phyloP scores from a whole-genome alignment of 108 stramenopile genomes.

The Pseudonitzschia multistriata region DNA sequence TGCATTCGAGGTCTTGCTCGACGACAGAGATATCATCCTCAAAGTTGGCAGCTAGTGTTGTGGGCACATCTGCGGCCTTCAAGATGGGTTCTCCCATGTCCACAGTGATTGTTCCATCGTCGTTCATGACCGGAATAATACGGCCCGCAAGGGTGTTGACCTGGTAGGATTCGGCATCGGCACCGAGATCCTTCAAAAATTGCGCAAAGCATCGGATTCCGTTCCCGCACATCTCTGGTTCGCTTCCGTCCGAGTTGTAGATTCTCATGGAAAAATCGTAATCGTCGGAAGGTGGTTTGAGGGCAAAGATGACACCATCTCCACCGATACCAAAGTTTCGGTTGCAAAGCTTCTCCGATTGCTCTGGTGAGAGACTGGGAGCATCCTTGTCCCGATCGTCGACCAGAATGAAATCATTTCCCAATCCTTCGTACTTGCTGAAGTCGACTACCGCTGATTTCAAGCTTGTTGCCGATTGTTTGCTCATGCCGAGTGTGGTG shows the following conservation, averaged over 20 bases:
- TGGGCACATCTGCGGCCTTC: conserved; percentile 81
- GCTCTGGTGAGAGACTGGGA: conserved; percentile 84
- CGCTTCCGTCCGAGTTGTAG: conserved; percentile 92
- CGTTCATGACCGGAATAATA: conserved; percentile 92
- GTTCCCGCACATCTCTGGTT: conserved; percentile 99
- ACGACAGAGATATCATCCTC: conserved; percentile 75
- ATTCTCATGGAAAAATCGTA: conserved; percentile 96
- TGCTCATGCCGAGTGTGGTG: conserved; percentile 1
- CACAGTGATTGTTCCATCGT: conserved; percentile 90
- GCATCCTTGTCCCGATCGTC: conserved; percentile 83
- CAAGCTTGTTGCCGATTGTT: background rate
- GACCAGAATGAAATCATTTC: conserved; percentile 97
- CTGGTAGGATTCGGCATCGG: conserved; percentile 75
- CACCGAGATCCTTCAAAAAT: conserved; percentile 90
- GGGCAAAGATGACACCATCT: conserved; percentile 97
- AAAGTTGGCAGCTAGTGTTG: conserved; percentile 76
- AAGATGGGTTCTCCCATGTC: conserved; percentile 96
- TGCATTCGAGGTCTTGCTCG: conserved; percentile 78
- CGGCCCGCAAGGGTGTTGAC: conserved; percentile 91
- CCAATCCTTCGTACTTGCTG: conserved; percentile 98
- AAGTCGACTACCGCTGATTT: conserved; percentile 50
- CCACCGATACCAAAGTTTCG: conserved; percentile 95
- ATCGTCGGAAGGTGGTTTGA: conserved; percentile 78
- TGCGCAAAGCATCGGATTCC: conserved; percentile 96
- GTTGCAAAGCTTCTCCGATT: conserved; percentile 81